phyloP scores from a whole-genome alignment of 2,329 filamentous ascomycete genomes.

The Alternaria triticimaculans region DNA sequence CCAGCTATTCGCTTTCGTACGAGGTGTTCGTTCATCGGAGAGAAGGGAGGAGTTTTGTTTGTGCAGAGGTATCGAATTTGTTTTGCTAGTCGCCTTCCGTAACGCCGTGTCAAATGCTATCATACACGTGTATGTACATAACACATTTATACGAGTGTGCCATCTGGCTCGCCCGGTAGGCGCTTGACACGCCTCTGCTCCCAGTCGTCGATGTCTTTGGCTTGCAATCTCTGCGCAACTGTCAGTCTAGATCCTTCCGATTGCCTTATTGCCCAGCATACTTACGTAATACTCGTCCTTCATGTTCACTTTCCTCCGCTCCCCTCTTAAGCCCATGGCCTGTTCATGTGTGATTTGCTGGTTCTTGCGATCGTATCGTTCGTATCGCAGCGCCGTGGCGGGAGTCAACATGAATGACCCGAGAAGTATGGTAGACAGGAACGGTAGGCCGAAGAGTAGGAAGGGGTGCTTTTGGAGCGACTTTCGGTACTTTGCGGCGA shows the following conservation, averaged over 20 bases:
- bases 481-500: slow-evolving; percentile 79
- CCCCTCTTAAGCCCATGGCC: slow-evolving; percentile 79
- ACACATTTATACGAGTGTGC: slow-evolving; percentile 62
- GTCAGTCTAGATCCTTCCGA: slow-evolving; percentile 11
- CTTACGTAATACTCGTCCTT: slow-evolving; percentile 87
- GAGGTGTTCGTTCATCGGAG: background rate
- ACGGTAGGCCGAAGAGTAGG: slow-evolving; percentile 90
- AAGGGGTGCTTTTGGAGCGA: slow-evolving; percentile 82
- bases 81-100: background rate
- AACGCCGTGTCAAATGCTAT: slow-evolving; percentile 10
- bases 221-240: slow-evolving; percentile 70
- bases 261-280: slow-evolving; percentile 24
- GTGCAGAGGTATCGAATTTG: background rate
- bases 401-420: slow-evolving; percentile 95
- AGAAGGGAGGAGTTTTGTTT: background rate
- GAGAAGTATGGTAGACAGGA: slow-evolving; percentile 85
- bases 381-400: slow-evolving; percentile 91
- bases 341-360: slow-evolving; percentile 85
- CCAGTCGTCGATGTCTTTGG: slow-evolving; percentile 94
- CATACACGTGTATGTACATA: background rate
- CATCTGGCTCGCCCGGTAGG: slow-evolving; percentile 88
- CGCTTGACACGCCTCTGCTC: slow-evolving; percentile 94
- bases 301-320: slow-evolving; percentile 75
- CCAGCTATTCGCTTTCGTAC: too few species aligned
- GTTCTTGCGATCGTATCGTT: slow-evolving; percentile 89